phyloP scores from a whole-genome alignment of 345 rosid species.

The Cardamine resedifolia region DNA sequence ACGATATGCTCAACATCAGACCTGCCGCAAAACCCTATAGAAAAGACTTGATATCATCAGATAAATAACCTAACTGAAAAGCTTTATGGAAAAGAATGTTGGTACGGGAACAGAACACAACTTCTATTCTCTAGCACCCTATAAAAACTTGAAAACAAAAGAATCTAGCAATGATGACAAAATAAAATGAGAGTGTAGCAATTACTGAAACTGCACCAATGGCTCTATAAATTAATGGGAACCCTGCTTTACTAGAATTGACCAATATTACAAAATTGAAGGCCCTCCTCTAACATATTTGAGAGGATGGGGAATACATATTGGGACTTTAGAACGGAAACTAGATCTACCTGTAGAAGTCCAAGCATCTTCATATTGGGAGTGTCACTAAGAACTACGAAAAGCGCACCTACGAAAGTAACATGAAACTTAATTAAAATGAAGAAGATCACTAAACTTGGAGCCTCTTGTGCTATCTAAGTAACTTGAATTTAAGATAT shows the following conservation, averaged over 20 bases:
- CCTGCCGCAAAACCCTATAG: conserved; percentile 98
- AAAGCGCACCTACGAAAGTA: conserved; percentile 70
- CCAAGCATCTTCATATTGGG: conserved; percentile 98
- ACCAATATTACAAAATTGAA: neutral
- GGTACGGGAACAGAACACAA: neutral
- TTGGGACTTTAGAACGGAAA: conserved; percentile 10
- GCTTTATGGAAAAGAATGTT: neutral
- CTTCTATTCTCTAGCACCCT: neutral
- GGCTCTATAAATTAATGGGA: neutral
- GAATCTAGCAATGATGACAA: neutral
- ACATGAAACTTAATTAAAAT: conserved; percentile 18
- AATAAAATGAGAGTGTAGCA: neutral
- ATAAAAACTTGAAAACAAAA: conserved; percentile 9
- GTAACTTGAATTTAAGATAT: conserved; percentile 1
- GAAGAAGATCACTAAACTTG: conserved; percentile 9
- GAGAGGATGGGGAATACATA: conserved; percentile 8
- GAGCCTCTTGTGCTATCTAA: neutral
- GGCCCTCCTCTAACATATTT: neutral
- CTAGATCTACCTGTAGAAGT: conserved; percentile 71
- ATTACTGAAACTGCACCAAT: neutral
- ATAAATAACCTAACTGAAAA: conserved; percentile 14
- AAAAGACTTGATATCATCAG: conserved; percentile 31
- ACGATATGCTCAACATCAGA: conserved; percentile 95
- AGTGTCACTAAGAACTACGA: conserved; percentile 69
- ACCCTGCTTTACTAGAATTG: neutral